A percentile compares a stretch with the other conserved stretches of the same genome.
Conservation (phyloP, 768 basidiomycete genomes). For the Pleurotus citrinopileatus region DNA sequence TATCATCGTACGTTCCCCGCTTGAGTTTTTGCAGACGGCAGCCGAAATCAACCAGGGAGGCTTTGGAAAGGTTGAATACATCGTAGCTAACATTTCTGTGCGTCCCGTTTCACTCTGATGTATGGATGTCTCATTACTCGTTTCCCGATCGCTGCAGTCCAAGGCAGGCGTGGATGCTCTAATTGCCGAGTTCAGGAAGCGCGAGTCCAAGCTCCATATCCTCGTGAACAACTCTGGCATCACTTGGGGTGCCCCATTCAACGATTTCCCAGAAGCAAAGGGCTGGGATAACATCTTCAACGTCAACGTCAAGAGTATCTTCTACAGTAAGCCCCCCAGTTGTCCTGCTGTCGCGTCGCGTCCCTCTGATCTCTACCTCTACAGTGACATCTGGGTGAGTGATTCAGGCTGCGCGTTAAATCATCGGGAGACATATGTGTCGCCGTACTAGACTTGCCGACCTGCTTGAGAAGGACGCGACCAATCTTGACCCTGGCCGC, state of each 20-base stretch:
- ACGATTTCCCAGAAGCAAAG: slow-evolving; percentile 72
- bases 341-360: slow-evolving; percentile 6
- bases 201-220: slow-evolving; percentile 73
- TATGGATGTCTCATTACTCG: not conserved
- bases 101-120: slow-evolving; percentile 23
- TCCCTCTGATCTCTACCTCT: slow-evolving; percentile 4
- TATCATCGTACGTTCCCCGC: not conserved
- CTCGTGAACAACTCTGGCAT: slow-evolving; percentile 84
- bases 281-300: slow-evolving; percentile 86
- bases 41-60: slow-evolving; percentile 59
- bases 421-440: slow-evolving; percentile 10
- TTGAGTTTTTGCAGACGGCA: slow-evolving; percentile 33
- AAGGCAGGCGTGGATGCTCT: slow-evolving; percentile 80
- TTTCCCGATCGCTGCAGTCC: slow-evolving; percentile 35
- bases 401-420: slow-evolving; percentile 12
- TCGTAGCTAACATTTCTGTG: slow-evolving; percentile 73
- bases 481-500: slow-evolving; percentile 60
- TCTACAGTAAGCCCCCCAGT: slow-evolving; percentile 57
- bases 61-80: slow-evolving; percentile 64
- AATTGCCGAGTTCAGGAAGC: slow-evolving; percentile 62
- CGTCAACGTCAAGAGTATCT: slow-evolving; percentile 83
- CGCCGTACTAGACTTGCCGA: slow-evolving; percentile 42
- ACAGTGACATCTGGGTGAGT: slow-evolving; percentile 53
- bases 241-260: slow-evolving; percentile 72
- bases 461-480: slow-evolving; percentile 63